Evolutionary conservation across 2,329 filamentous ascomycete species (phyloP), one percentile per base, ranked within the genome.

Genomic region (Aspergillus transmontanensis): DNA sequence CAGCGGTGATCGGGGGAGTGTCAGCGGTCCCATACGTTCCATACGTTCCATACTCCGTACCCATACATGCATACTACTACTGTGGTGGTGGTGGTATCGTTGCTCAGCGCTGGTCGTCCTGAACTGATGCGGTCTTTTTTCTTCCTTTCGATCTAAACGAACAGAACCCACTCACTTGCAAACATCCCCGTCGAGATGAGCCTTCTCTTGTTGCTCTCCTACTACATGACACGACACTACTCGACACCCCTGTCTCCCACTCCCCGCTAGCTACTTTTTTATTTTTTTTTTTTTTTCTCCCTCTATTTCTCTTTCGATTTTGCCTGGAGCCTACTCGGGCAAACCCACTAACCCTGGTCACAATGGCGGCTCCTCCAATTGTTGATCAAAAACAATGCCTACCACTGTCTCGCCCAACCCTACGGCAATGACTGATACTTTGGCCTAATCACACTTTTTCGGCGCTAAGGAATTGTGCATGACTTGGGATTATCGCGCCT

Each of bases 401-500:
- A 54, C 26, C 46, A 43, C 58, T 43, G 30, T 34, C 36, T 30
- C 57, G 21, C 50, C 34, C 58, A 53, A 26, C 11, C 23, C 58
- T 58, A 53, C 57, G 60, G 58, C 48, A 58, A 63, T 66, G 65
- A 70, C 68, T 71, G 68, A 68, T 64, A 60, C 66, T 61, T 66
- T 66, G 65, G 58, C 62, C 67, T 64, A 65, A 66, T 75, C 69
- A 69, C 65, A 67, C 60, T 65, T 50, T 66, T 69, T 63, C 68
- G 71, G 74, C 69, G 73, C 74, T 76, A 76, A 73, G 59, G 67
- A 58, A 62, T 66, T 69, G 69, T 69, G 68, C 69, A 70, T 66
- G 58, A 62, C 56, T 57, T 61, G 57, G 59, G 57, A 64, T 66
- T 69, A 60, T 64, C 65, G 68, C 68, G 68, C 67, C 66, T 71